Conservation (phyloP, 2,329 filamentous ascomycete genomes). For the Clonostachys solani region DNA sequence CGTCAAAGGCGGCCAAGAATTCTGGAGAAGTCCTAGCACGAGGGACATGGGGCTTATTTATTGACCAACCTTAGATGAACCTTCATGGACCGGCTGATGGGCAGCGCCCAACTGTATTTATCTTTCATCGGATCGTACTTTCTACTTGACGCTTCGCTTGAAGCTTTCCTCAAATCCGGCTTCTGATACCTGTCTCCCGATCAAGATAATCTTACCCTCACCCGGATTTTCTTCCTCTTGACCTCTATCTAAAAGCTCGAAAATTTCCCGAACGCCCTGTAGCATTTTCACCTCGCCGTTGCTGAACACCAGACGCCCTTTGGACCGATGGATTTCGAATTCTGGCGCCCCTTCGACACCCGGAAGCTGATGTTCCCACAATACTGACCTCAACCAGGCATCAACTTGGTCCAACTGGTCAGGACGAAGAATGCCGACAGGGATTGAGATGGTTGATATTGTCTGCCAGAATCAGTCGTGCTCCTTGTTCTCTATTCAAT, state of each 20-base stretch:
- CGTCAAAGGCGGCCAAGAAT: not conserved
- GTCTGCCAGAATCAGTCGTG: constrained; percentile 43
- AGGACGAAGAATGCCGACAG: constrained; percentile 54
- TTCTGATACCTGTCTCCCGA: constrained; percentile 51
- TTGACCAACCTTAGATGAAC: not conserved
- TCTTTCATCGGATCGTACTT: not conserved
- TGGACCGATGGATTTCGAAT: constrained; percentile 85
- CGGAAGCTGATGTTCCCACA: constrained; percentile 75
- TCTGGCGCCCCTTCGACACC: constrained; percentile 20
- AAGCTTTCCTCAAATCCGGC: constrained; percentile 47
- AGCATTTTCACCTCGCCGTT: constrained; percentile 70
- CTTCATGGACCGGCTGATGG: too few relatives aligned
- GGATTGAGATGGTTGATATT: constrained; percentile 78
- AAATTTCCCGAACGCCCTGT: constrained; percentile 89
- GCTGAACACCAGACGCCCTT: constrained; percentile 68
- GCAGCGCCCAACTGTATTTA: too few relatives aligned
- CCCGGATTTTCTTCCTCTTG: constrained; percentile 18
- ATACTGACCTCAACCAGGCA: constrained; percentile 72
- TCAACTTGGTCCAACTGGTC: constrained; percentile 64
- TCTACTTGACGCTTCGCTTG: constrained; percentile 14
- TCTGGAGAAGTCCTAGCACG: constrained; percentile 11
- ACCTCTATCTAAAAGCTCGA: constrained; percentile 75
- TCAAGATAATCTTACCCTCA: constrained; percentile 58
- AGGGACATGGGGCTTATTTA: not conserved
- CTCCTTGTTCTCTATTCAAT: too few relatives aligned